Conservation (phyloP, 805 yeast species). For the Cyberlindnera petersonii region DNA sequence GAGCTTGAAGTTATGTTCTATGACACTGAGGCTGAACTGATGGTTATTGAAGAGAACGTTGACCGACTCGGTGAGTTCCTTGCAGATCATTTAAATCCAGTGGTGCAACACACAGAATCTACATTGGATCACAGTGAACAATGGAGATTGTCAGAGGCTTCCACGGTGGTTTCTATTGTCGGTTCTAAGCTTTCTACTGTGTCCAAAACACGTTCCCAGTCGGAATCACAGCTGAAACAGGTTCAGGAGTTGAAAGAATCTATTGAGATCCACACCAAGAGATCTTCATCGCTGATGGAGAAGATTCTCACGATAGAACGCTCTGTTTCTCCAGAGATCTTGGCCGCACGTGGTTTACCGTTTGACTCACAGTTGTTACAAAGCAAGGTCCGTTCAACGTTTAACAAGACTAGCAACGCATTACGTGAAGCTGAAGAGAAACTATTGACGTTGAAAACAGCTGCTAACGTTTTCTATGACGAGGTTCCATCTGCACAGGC, state of each 20-base stretch:
- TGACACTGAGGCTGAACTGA: slow-evolving; percentile 32
- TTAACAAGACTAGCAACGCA: slow-evolving; percentile 1
- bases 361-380: slow-evolving; percentile 19
- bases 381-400: slow-evolving; percentile 17
- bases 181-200: neutral
- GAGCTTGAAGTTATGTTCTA: slow-evolving; percentile 23
- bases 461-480: slow-evolving; percentile 13
- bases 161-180: slow-evolving; percentile 12
- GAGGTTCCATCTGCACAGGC: slow-evolving; percentile 12
- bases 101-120: slow-evolving; percentile 27
- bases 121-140: slow-evolving; percentile 30
- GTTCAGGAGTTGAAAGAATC: neutral
- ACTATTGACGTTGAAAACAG: slow-evolving; percentile 20
- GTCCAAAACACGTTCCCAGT: neutral
- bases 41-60: slow-evolving; percentile 31
- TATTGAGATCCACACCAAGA: slow-evolving; percentile 2
- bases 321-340: slow-evolving; percentile 6
- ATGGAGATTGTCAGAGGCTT: slow-evolving; percentile 37
- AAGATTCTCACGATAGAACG: slow-evolving; percentile 11
- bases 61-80: slow-evolving; percentile 27
- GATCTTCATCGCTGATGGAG: slow-evolving; percentile 10
- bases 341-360: slow-evolving; percentile 18
- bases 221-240: slow-evolving; percentile 6
- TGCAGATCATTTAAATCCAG: slow-evolving; percentile 30
- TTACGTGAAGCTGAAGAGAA: slow-evolving; percentile 22